phyloP scores from a whole-genome alignment of 2,329 filamentous ascomycete genomes.

The Pseudocercospora fuligena region DNA sequence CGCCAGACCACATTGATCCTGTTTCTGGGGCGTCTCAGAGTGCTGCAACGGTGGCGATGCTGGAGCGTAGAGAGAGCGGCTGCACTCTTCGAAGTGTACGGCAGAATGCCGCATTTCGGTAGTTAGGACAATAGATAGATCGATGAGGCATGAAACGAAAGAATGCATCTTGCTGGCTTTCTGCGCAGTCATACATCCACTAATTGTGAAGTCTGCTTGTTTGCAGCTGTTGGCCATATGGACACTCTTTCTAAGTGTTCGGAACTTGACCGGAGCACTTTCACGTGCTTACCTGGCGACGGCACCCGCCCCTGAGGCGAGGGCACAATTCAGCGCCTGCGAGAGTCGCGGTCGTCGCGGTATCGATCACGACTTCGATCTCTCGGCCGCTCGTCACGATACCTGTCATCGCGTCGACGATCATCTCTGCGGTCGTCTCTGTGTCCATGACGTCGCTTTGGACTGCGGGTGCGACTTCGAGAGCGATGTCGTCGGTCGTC shows the following conservation, averaged over 20 bases:
- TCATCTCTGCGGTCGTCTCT: slow-evolving; percentile 26
- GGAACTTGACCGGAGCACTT: background rate
- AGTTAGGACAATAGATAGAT: background rate
- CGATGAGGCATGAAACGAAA: background rate
- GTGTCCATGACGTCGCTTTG: slow-evolving; percentile 31
- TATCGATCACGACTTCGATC: slow-evolving; percentile 24
- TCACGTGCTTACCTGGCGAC: background rate
- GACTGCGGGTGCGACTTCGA: slow-evolving; percentile 39
- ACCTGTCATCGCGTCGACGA: slow-evolving; percentile 18
- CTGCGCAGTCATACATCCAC: background rate
- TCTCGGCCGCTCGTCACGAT: slow-evolving; percentile 27
- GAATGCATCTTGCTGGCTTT: background rate
- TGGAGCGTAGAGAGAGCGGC: background rate
- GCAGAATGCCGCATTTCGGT: background rate
- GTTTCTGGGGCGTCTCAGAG: background rate
- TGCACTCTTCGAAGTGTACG: background rate
- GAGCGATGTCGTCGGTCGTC: slow-evolving; percentile 27
- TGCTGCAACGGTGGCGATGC: background rate
- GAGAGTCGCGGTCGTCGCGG: slow-evolving; percentile 13
- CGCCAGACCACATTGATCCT: background rate
- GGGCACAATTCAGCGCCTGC: background rate
- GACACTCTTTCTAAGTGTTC: background rate
- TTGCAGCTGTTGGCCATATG: background rate
- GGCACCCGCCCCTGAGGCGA: background rate
- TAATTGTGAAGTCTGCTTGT: background rate